phyloP scores from a whole-genome alignment of 2,329 filamentous ascomycete genomes.

The Claviceps humidiphila region DNA sequence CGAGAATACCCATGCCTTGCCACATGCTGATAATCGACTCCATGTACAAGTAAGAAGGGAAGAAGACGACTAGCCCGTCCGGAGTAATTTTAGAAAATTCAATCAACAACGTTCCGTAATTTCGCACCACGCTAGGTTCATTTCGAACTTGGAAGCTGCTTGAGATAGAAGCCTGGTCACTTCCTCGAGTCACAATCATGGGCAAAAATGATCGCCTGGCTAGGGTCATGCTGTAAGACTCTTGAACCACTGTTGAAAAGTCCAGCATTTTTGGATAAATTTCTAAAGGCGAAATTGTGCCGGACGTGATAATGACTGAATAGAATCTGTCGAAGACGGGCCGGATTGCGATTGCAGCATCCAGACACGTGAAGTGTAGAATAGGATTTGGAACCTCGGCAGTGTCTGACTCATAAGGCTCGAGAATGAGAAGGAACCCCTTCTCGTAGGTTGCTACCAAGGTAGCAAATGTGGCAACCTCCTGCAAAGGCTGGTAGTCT shows the following conservation, averaged over 20 bases:
- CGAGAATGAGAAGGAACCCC: slow-evolving; percentile 89
- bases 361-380: slow-evolving; percentile 92
- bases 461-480: slow-evolving; percentile 95
- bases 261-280: slow-evolving; percentile 99
- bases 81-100: slow-evolving; percentile 95
- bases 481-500: slow-evolving; percentile 91
- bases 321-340: slow-evolving; percentile 96
- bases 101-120: slow-evolving; percentile 85
- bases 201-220: slow-evolving; percentile 90
- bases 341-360: slow-evolving; percentile 95
- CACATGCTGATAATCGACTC: slow-evolving; percentile 98
- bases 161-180: slow-evolving; percentile 84
- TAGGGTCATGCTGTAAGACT: slow-evolving; percentile 95
- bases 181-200: slow-evolving; percentile 93
- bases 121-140: slow-evolving; percentile 90
- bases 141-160: slow-evolving; percentile 93
- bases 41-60: slow-evolving; percentile 98
- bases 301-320: slow-evolving; percentile 96
- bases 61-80: slow-evolving; percentile 97
- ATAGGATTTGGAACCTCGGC: slow-evolving; percentile 93
- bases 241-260: slow-evolving; percentile 83
- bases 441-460: slow-evolving; percentile 94
- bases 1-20: slow-evolving; percentile 96
- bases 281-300: slow-evolving; percentile 89
- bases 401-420: slow-evolving; percentile 90